Percentiles rank a stretch among this genome's conserved stretches.
Conservation (phyloP, 805 yeast species). For the Kodamaea sagamina region DNA sequence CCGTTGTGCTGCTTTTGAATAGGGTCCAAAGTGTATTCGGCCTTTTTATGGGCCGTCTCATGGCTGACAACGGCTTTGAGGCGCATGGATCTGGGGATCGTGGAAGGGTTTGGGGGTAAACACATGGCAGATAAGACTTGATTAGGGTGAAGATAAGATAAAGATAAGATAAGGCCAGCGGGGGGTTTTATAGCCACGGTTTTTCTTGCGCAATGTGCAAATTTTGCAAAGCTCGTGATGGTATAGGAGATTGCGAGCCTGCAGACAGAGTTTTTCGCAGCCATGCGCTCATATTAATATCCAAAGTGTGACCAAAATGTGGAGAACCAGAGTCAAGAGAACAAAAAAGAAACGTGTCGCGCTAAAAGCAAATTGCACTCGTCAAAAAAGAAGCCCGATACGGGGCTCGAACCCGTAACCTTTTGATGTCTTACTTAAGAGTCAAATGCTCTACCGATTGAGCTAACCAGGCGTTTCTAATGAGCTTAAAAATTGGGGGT, state of each 20-base stretch:
- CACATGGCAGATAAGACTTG: slow-evolving; percentile 9
- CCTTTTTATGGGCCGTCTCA: slow-evolving; percentile 10
- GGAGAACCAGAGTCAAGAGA: not conserved
- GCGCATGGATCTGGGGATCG: slow-evolving; percentile 10
- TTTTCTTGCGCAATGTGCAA: not conserved
- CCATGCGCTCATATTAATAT: slow-evolving; percentile 1
- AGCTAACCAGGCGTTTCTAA: slow-evolving; percentile 13
- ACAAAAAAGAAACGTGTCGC: not conserved
- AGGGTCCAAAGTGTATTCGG: slow-evolving; percentile 10
- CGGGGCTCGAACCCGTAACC: slow-evolving; percentile 25
- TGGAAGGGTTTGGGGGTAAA: slow-evolving; percentile 10
- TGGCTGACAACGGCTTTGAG: slow-evolving; percentile 9
- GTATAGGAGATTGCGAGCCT: not conserved
- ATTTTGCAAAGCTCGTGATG: not conserved
- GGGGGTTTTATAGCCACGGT: slow-evolving; percentile 6
- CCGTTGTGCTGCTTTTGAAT: slow-evolving; percentile 9
- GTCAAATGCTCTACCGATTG: slow-evolving; percentile 14
- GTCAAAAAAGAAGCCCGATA: slow-evolving; percentile 20
- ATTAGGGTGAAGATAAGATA: slow-evolving; percentile 2
- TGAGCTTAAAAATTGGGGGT: no score
- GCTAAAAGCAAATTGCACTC: no score
- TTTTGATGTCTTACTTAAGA: slow-evolving; percentile 18
- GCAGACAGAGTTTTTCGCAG: not conserved
- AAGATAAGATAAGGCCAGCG: slow-evolving; percentile 7
- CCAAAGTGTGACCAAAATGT: not conserved